Conservation (phyloP, 768 basidiomycete genomes). For the Trametes punicea region DNA sequence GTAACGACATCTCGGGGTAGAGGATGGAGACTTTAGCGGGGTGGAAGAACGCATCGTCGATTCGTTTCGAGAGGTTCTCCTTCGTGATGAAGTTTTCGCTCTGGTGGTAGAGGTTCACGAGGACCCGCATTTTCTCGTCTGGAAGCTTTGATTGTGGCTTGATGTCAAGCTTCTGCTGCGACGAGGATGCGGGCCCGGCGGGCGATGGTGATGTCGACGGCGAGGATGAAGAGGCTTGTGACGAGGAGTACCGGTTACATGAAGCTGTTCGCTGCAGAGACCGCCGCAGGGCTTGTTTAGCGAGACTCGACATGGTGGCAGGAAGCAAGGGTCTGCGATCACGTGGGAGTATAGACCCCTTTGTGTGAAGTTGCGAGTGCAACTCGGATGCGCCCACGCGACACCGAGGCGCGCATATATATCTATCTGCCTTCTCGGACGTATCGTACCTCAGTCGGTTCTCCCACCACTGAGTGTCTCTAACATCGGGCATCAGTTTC, state of each 20-base stretch:
- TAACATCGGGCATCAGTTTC: no score
- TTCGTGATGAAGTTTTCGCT: conserved; percentile 65
- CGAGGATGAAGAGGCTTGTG: conserved; percentile 7
- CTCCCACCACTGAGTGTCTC: no score
- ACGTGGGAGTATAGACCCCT: conserved; percentile 4
- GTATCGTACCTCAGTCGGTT: no score
- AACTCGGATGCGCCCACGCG: no score
- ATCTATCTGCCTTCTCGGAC: no score
- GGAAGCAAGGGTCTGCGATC: conserved; percentile 16
- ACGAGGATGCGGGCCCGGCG: background rate
- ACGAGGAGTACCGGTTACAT: conserved; percentile 20
- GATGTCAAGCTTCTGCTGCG: conserved; percentile 3
- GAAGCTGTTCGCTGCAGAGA: conserved; percentile 13
- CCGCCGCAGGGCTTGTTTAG: conserved; percentile 11
- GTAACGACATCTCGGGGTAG: conserved; percentile 18
- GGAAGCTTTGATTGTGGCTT: conserved; percentile 37
- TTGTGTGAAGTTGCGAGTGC: no score
- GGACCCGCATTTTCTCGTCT: conserved; percentile 60
- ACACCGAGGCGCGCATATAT: no score
- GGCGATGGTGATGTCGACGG: conserved; percentile 4
- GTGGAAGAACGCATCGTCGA: conserved; percentile 59
- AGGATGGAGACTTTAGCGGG: background rate
- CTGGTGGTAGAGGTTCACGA: conserved; percentile 78
- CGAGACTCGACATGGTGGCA: conserved; percentile 18
- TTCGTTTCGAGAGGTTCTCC: conserved; percentile 60